Evolutionary conservation across 1,139 yeast genomes (phyloP), one percentile per base, ranked within the genome.

Genomic region (Candida sojae): DNA sequence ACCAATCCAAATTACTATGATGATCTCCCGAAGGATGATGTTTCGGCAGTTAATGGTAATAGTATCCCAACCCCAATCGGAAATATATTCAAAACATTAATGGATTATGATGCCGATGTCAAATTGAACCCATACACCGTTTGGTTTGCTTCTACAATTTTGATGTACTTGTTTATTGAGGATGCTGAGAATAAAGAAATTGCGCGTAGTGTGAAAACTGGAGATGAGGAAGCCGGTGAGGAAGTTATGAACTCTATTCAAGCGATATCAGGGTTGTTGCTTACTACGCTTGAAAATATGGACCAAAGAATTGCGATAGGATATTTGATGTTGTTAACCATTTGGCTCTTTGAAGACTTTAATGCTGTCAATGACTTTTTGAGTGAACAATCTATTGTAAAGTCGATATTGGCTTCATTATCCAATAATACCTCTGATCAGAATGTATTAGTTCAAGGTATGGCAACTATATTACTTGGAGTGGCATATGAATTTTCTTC

Each of bases 221-320:
- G 96, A 4, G 84, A 82, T 51, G 80, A 73, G 13, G 80, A 73
- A 5, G 83, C 73, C 0, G 88, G 92, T 1, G 96, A 87, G 58
- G 96, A 89, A 56, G 84, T 79, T 0, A 76, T 88, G 61, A 73
- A 82, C n/a, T 77, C 87, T 2, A 80, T 93, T 28, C 96, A 88
- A 59, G 90, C 96, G 0, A 73, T 91, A 39, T 77, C 95, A 0
- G 96, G 93, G 39, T 77, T 91, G 40, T 68, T 92, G 31, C 76
- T 89, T 0, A 80, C 92, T 0, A 77, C 88, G 1, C 67, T 93
- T 23, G 80, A 81, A 13, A 73, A 78, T 42, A 68, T 75, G 34
- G 97, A 92, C 61, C 85, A 89, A 3, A 77, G 97, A 53, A 82
- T 90, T 6, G 79, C 96, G 0, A 78, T 89, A 46, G 89, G 93